Conservation (phyloP, 2,329 filamentous ascomycete species). For the Pseudogymnoascus sp. region DNA sequence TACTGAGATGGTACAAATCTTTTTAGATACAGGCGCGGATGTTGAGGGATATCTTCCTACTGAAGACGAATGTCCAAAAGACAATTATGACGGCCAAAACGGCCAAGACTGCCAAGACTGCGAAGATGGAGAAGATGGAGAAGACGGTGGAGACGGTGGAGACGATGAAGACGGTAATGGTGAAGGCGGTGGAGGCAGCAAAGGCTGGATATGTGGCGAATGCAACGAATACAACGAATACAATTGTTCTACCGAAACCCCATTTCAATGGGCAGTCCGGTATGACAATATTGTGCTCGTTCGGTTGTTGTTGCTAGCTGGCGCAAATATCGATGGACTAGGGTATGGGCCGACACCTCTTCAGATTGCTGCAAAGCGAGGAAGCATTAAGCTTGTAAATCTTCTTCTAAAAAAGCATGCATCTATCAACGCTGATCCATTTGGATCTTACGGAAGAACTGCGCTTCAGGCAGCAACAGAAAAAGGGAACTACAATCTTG, state of each 20-base stretch:
- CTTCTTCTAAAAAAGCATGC: slow-evolving; percentile 2
- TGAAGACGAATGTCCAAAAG: not conserved
- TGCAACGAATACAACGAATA: no score
- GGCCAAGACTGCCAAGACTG: not conserved
- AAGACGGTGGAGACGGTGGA: no score
- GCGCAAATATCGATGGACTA: slow-evolving; percentile 18
- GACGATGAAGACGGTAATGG: no score
- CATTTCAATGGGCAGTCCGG: slow-evolving; percentile 17
- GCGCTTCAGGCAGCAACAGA: slow-evolving; percentile 11
- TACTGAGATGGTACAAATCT: slow-evolving; percentile 15
- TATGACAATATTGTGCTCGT: slow-evolving; percentile 9
- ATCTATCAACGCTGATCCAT: slow-evolving; percentile 11
- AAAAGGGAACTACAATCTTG: not conserved
- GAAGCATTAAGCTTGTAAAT: slow-evolving; percentile 3
- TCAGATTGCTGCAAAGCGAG: not conserved
- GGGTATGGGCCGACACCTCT: slow-evolving; percentile 4
- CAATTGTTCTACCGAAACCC: slow-evolving; percentile 7
- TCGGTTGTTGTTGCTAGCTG: slow-evolving; percentile 17
- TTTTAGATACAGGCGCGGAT: slow-evolving; percentile 14
- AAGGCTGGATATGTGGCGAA: no score
- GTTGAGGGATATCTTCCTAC: slow-evolving; percentile 13
- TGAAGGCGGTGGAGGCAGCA: no score
- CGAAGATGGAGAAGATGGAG: no score
- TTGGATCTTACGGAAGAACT: not conserved
- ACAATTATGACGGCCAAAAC: no score